Evolutionary conservation across 371 early-diverging fungal genomes (phyloP).

Genomic region (Mortierella sp.): DNA sequence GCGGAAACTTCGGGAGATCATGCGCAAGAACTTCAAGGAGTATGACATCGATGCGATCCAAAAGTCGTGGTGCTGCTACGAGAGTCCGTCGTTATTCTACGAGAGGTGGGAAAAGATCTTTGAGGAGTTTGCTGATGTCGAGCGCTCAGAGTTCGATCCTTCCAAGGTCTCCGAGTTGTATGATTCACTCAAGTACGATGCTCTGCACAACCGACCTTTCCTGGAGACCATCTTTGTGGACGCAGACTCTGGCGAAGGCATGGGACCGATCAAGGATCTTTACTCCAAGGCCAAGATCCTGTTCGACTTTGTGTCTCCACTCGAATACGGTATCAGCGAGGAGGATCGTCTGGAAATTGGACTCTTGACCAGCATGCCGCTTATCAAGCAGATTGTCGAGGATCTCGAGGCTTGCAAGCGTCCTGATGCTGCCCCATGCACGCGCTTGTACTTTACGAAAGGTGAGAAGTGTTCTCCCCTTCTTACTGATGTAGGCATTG

Average conservation of each 20-base stretch:
- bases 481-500: not conserved
- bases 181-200: slow-evolving; percentile 96
- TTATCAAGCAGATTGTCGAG: slow-evolving; percentile 82
- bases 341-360: slow-evolving; percentile 93
- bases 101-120: slow-evolving; percentile 98
- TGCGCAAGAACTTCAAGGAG: slow-evolving; percentile 83
- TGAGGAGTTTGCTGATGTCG: slow-evolving; percentile 85
- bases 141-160: slow-evolving; percentile 77
- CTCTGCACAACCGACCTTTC: slow-evolving; percentile 93
- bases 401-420: slow-evolving; percentile 79
- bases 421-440: slow-evolving; percentile 71
- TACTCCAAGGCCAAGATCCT: slow-evolving; percentile 86
- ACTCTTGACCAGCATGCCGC: slow-evolving; percentile 80
- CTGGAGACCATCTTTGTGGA: slow-evolving; percentile 78
- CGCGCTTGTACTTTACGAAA: slow-evolving; percentile 97
- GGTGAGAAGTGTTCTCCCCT: slow-evolving; percentile 50
- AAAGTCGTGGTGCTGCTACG: slow-evolving; percentile 86
- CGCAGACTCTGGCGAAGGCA: slow-evolving; percentile 34
- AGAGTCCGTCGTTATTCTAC: slow-evolving; percentile 80
- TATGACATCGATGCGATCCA: slow-evolving; percentile 73
- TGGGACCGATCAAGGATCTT: slow-evolving; percentile 67
- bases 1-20: slow-evolving; percentile 75
- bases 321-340: slow-evolving; percentile 92
- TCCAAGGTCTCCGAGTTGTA: slow-evolving; percentile 95
- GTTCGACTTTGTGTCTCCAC: slow-evolving; percentile 95